Conservation (phyloP, 1,139 yeast species). For the Taiozyma sp. region DNA sequence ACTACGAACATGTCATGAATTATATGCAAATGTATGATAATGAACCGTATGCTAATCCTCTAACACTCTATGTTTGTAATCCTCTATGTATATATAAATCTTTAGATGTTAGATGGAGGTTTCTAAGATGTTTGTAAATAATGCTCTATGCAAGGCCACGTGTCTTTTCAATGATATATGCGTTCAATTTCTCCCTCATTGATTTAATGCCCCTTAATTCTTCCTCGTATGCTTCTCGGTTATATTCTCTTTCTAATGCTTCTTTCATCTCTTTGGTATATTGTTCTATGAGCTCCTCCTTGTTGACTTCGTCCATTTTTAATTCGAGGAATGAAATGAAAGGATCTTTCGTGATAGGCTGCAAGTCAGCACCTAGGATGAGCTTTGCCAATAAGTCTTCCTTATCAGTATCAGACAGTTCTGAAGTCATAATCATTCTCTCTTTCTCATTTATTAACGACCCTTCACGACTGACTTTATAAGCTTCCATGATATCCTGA, state of each 20-base stretch:
- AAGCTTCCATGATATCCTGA: conserved; percentile 1
- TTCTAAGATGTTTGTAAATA: not conserved
- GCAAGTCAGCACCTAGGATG: not conserved
- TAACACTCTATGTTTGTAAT: not conserved
- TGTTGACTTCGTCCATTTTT: not conserved
- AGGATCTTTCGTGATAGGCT: not conserved
- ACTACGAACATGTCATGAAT: not conserved
- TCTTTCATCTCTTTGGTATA: not conserved
- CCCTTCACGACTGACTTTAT: not conserved
- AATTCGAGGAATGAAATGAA: not conserved
- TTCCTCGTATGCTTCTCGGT: not conserved
- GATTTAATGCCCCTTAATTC: not conserved
- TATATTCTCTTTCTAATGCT: not conserved
- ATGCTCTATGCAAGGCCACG: not conserved
- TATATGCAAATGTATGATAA: not conserved
- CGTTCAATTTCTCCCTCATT: not conserved
- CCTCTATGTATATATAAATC: not conserved
- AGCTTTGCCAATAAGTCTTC: not conserved
- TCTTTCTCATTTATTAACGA: conserved; percentile 8
- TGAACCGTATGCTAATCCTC: not conserved
- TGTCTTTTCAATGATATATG: not conserved
- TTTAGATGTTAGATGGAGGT: not conserved
- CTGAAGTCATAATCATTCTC: not conserved
- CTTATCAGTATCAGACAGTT: not conserved
- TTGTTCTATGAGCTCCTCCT: not conserved